Evolutionary conservation across 2,329 filamentous ascomycete species (phyloP).

Genomic region (Fusarium sororula): DNA sequence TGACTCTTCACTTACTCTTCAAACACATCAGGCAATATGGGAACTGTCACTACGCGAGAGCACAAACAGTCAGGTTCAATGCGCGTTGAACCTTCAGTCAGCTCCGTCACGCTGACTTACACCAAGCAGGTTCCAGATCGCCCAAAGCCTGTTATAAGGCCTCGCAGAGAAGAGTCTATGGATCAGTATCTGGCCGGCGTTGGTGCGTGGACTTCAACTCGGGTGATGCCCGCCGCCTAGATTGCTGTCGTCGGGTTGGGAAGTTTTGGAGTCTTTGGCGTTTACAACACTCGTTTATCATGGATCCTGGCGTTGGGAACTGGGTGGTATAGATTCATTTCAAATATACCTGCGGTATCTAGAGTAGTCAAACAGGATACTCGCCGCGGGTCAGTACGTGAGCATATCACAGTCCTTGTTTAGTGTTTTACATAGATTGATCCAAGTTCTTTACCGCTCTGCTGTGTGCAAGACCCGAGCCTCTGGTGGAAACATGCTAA

Average conservation of each 20-base stretch:
- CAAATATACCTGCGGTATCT: rapidly evolving
- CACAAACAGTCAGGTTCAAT: not conserved
- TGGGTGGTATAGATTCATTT: not conserved
- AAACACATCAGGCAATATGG: not conserved
- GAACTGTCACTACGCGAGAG: not conserved
- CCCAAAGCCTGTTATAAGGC: not conserved
- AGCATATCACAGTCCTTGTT: not conserved
- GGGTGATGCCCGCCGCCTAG: not conserved
- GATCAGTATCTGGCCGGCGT: not conserved
- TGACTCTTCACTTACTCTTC: not conserved
- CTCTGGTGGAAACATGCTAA: rapidly evolving
- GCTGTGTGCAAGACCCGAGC: rapidly evolving
- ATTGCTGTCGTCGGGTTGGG: rapidly evolving
- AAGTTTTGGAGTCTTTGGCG: too few relatives aligned
- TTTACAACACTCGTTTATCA: not conserved
- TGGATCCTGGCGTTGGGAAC: not conserved
- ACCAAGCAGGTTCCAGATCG: not conserved
- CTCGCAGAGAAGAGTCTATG: not conserved
- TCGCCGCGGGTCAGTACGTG: not conserved
- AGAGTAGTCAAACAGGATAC: not conserved
- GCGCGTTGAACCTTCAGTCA: not conserved
- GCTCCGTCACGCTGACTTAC: not conserved
- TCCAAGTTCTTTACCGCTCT: rapidly evolving
- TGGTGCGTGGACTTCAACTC: not conserved
- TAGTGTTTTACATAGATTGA: not conserved